These are phyloP conservation scores for Cercospora sp. DNA, from an alignment of 2,329 filamentous ascomycete genomes.

Conservation along the genomic window DNA sequence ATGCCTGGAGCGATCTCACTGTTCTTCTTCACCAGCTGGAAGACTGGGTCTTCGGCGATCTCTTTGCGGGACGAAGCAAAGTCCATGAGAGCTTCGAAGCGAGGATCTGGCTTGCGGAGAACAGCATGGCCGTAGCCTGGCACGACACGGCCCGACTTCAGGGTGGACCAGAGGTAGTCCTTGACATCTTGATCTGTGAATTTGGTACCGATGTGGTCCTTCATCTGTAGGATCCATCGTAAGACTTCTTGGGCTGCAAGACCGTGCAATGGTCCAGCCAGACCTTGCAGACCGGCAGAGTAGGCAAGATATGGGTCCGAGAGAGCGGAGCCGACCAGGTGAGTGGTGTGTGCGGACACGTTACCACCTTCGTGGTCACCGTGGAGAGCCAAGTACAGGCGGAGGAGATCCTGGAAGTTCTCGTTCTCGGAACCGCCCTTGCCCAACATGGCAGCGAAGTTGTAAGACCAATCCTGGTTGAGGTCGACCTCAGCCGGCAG, in stretches of 20 bases:
- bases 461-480: constrained; percentile 95
- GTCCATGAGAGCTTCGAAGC: constrained; percentile 95
- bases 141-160: constrained; percentile 91
- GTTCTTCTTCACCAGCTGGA: constrained; percentile 92
- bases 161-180: constrained; percentile 86
- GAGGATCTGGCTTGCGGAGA: constrained; percentile 92
- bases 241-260: constrained; percentile 96
- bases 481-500: constrained; percentile 75
- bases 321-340: constrained; percentile 90
- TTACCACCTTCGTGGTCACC: constrained; percentile 98
- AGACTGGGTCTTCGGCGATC: constrained; percentile 84
- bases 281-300: constrained; percentile 89
- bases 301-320: constrained; percentile 96
- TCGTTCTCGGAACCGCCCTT: constrained; percentile 85
- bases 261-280: constrained; percentile 90
- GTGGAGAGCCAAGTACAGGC: constrained; percentile 92
- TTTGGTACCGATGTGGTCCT: constrained; percentile 74
- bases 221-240: constrained; percentile 96
- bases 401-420: constrained; percentile 91
- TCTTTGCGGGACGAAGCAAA: constrained; percentile 83
- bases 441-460: constrained; percentile 94
- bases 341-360: constrained; percentile 91
- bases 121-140: constrained; percentile 96
- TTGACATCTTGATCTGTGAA: constrained; percentile 81
- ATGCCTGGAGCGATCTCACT: constrained; percentile 87